phyloP scores from a whole-genome alignment of 306 rosid species.

The Citrullus mucosospermus region DNA sequence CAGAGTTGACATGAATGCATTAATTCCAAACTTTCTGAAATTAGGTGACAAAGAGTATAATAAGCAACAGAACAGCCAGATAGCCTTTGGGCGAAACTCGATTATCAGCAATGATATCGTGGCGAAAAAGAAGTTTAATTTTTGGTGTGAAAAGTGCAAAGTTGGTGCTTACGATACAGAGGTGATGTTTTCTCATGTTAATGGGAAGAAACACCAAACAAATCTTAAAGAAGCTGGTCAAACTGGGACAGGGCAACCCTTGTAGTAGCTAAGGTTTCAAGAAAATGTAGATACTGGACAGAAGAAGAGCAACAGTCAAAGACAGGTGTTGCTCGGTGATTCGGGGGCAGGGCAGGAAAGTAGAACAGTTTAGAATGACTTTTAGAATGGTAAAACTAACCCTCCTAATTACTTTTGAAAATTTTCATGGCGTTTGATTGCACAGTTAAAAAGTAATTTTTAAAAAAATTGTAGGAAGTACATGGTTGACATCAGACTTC shows the following conservation, averaged over 20 bases:
- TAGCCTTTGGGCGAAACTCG: background rate
- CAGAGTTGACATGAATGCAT: background rate
- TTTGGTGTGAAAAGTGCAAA: conserved; percentile 37
- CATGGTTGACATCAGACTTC: background rate
- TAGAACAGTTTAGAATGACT: background rate
- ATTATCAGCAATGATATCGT: background rate
- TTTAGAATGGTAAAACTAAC: no score
- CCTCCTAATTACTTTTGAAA: no score
- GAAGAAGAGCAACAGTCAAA: background rate
- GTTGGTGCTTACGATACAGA: conserved; percentile 5
- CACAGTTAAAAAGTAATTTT: background rate
- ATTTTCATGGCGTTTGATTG: no score
- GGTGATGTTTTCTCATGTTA: conserved; percentile 28
- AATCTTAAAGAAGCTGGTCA: background rate
- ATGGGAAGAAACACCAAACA: conserved; percentile 31
- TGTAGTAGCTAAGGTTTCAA: background rate
- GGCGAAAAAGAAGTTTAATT: conserved; percentile 3
- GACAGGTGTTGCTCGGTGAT: background rate
- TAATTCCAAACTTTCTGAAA: background rate
- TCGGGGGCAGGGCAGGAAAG: background rate
- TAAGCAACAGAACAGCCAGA: background rate
- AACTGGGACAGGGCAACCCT: background rate
- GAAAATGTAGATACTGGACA: background rate
- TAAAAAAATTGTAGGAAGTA: background rate
- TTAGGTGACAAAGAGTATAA: background rate